A percentile compares a stretch with the other conserved stretches of the same genome.
Conservation (phyloP, 108 stramenopile species). For the Nitzschia inconspicua region DNA sequence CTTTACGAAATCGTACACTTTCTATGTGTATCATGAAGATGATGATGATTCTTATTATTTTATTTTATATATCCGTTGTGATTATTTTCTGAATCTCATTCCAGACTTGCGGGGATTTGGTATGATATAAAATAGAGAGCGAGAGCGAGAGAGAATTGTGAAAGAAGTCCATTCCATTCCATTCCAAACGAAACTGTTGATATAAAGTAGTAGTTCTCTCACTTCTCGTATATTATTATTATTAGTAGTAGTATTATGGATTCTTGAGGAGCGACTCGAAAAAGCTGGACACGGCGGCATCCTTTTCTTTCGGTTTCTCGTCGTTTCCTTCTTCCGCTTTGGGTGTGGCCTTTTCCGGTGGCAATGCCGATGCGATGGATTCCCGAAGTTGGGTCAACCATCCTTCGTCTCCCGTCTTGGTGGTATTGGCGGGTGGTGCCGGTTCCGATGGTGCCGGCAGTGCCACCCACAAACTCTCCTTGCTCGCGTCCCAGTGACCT, state of each 20-base stretch:
- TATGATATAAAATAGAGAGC: too few species aligned
- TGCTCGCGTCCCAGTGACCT: conserved; percentile 81
- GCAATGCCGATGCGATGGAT: conserved; percentile 43
- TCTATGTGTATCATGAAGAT: too few species aligned
- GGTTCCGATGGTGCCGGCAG: conserved; percentile 37
- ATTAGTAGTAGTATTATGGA: conserved; percentile 20
- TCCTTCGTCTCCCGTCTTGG: conserved; percentile 55
- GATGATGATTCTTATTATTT: too few species aligned
- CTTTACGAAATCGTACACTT: too few species aligned
- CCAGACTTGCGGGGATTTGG: too few species aligned
- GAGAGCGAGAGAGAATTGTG: too few species aligned
- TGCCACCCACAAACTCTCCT: conserved; percentile 64
- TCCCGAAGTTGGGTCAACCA: conserved; percentile 75
- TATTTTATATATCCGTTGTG: too few species aligned
- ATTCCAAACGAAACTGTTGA: too few species aligned
- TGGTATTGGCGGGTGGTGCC: background rate
- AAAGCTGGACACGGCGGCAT: conserved; percentile 54
- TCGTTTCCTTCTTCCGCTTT: conserved; percentile 1
- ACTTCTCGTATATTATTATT: background rate
- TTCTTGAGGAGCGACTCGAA: conserved; percentile 76
- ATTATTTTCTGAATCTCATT: too few species aligned
- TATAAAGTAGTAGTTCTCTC: too few species aligned
- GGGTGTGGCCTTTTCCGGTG: background rate
- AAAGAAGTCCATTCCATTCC: too few species aligned
- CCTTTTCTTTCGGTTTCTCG: conserved; percentile 22